phyloP scores from a whole-genome alignment of 2,329 filamentous ascomycete genomes.

The Helicocarpus griseus region DNA sequence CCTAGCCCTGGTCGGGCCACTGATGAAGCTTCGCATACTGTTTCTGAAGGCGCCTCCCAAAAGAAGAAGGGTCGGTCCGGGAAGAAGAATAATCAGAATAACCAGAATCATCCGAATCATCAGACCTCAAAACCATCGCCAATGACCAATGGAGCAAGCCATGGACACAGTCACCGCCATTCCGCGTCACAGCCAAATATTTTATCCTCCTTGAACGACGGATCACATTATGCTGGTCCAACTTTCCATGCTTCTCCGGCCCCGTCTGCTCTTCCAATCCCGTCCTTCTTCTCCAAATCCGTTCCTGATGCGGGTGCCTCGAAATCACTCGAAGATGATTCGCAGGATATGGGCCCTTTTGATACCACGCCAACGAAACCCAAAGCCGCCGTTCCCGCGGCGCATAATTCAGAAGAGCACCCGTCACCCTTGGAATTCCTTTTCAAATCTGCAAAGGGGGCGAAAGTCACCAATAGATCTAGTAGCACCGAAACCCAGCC shows the following conservation, averaged over 20 bases:
- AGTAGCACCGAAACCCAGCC: slow-evolving; percentile 33
- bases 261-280: slow-evolving; percentile 79
- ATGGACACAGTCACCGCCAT: slow-evolving; percentile 24
- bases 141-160: slow-evolving; percentile 11
- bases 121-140: slow-evolving; percentile 18
- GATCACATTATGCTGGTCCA: slow-evolving; percentile 65
- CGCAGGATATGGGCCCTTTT: slow-evolving; percentile 24
- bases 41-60: slow-evolving; percentile 20
- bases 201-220: slow-evolving; percentile 35
- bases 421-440: slow-evolving; percentile 82
- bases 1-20: slow-evolving; percentile 22
- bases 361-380: slow-evolving; percentile 38
- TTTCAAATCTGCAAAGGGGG: slow-evolving; percentile 73
- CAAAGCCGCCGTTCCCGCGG: slow-evolving; percentile 24
- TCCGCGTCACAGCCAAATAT: slow-evolving; percentile 27
- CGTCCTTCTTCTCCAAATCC: slow-evolving; percentile 74
- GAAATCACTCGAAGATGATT: slow-evolving; percentile 30
- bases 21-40: slow-evolving; percentile 22
- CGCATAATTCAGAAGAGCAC: slow-evolving; percentile 30
- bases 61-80: slow-evolving; percentile 27
- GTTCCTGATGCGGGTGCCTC: slow-evolving; percentile 45
- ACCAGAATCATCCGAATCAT: slow-evolving; percentile 10
- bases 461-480: slow-evolving; percentile 45
- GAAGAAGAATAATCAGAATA: slow-evolving; percentile 26
- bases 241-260: slow-evolving; percentile 94